Evolutionary conservation across 169 alveolate species (phyloP).

Genomic region (Babesia bigemina): DNA sequence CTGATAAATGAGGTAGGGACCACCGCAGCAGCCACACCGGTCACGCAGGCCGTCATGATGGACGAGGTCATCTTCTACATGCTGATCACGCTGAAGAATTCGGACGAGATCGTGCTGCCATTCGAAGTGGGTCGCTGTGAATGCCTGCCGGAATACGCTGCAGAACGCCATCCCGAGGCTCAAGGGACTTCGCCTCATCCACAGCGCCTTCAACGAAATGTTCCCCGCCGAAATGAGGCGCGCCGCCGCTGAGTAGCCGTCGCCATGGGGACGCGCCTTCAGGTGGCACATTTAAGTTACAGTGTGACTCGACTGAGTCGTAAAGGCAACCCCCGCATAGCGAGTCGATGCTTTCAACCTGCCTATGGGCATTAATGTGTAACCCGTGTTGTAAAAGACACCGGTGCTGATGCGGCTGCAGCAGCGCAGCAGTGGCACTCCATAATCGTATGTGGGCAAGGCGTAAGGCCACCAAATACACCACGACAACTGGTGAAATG

Average conservation of each 20-base stretch:
- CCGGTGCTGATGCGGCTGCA: too few species aligned
- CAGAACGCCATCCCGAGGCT: slow-evolving; percentile 45
- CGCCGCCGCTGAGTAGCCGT: neutral
- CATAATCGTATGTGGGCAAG: too few species aligned
- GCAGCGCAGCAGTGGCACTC: too few species aligned
- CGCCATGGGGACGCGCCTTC: too few species aligned
- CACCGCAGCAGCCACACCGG: neutral
- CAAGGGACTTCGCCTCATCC: slow-evolving; percentile 15
- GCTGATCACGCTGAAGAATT: slow-evolving; percentile 36
- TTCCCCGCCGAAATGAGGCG: slow-evolving; percentile 12
- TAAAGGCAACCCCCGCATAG: neutral
- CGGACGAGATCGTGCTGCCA: slow-evolving; percentile 47
- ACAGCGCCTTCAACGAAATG: slow-evolving; percentile 31
- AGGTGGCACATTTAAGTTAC: too few species aligned
- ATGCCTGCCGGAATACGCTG: too few species aligned
- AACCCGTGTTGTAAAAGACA: too few species aligned
- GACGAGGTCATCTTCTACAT: slow-evolving; percentile 54
- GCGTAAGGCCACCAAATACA: too few species aligned
- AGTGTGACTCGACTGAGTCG: too few species aligned
- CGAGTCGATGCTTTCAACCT: neutral
- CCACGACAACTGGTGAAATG: too few species aligned
- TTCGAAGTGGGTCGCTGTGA: slow-evolving; percentile 17
- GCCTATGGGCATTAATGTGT: too few species aligned
- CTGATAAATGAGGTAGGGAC: slow-evolving; percentile 59
- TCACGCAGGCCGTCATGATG: slow-evolving; percentile 40